phyloP scores from a whole-genome alignment of 1,284 basidiomycete species.

The Testicularia cyperi region DNA sequence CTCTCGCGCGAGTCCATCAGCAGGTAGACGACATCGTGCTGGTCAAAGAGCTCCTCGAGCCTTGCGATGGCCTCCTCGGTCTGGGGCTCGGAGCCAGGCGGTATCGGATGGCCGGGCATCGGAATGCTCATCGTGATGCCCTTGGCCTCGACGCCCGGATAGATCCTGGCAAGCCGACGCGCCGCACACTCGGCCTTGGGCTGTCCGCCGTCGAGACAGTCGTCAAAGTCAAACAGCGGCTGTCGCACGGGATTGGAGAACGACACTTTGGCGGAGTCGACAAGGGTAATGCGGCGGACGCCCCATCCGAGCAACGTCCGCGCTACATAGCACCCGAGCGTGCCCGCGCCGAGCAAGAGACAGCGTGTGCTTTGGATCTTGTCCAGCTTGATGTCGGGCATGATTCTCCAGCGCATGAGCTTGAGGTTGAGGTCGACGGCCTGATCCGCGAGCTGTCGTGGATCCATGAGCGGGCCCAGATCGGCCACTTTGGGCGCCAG shows the following conservation, averaged over 20 bases:
- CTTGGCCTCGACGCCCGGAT: slow-evolving; percentile 81
- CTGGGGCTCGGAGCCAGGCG: slow-evolving; percentile 64
- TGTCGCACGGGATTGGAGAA: slow-evolving; percentile 97
- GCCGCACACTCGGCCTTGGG: slow-evolving; percentile 92
- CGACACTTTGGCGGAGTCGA: slow-evolving; percentile 85
- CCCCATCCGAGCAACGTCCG: slow-evolving; percentile 86
- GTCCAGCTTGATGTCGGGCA: slow-evolving; percentile 85
- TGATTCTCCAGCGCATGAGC: slow-evolving; percentile 95
- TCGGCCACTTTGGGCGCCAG: slow-evolving; percentile 85
- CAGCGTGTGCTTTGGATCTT: slow-evolving; percentile 78
- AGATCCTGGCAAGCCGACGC: slow-evolving; percentile 80
- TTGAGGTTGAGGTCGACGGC: slow-evolving; percentile 96
- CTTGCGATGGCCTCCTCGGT: slow-evolving; percentile 70
- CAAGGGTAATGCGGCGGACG: slow-evolving; percentile 84
- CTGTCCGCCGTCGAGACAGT: slow-evolving; percentile 89
- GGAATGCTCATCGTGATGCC: slow-evolving; percentile 79
- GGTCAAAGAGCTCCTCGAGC: slow-evolving; percentile 76
- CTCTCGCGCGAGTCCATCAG: slow-evolving; percentile 98
- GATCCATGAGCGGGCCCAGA: slow-evolving; percentile 94
- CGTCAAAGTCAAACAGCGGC: slow-evolving; percentile 90
- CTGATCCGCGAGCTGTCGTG: slow-evolving; percentile 79
- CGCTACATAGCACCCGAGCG: slow-evolving; percentile 93
- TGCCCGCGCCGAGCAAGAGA: slow-evolving; percentile 88
- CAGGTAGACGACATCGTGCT: slow-evolving; percentile 86
- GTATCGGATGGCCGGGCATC: slow-evolving; percentile 95